phyloP scores from a whole-genome alignment of 495 filamentous ascomycete genomes.

The Neurospora sublineolata region DNA sequence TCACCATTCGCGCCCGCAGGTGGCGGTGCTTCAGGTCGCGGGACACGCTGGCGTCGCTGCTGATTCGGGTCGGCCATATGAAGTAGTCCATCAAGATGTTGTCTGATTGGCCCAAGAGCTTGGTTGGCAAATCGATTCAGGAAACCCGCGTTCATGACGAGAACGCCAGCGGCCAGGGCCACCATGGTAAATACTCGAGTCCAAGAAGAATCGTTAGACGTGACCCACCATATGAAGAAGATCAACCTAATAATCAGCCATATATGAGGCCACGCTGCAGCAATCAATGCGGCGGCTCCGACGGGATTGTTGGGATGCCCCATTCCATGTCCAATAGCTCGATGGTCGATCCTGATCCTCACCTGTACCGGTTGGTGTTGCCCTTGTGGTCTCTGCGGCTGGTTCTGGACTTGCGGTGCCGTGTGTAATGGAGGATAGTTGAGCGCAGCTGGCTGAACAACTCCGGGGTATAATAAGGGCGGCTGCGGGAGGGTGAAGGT shows the following conservation, averaged over 20 bases:
- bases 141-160: conserved; percentile 55
- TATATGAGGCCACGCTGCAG: conserved; percentile 45
- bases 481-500: background rate
- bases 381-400: background rate
- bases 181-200: conserved; percentile 53
- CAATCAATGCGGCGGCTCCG: conserved; percentile 35
- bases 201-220: conserved; percentile 57
- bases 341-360: background rate
- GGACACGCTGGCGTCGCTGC: conserved; percentile 2
- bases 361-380: background rate
- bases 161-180: conserved; percentile 44
- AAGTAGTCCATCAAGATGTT: conserved; percentile 62
- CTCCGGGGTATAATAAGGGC: background rate
- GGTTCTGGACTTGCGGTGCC: background rate
- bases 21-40: background rate
- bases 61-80: conserved; percentile 36
- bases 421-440: background rate
- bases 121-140: conserved; percentile 45
- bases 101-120: conserved; percentile 50
- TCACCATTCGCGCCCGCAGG: background rate
- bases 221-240: conserved; percentile 71
- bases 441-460: background rate
- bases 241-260: conserved; percentile 72
- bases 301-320: conserved; percentile 26
- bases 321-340: background rate